These are phyloP conservation scores for Clarireedia monteithiana DNA, from an alignment of 2,329 filamentous ascomycete species.

Conservation along the genomic window DNA sequence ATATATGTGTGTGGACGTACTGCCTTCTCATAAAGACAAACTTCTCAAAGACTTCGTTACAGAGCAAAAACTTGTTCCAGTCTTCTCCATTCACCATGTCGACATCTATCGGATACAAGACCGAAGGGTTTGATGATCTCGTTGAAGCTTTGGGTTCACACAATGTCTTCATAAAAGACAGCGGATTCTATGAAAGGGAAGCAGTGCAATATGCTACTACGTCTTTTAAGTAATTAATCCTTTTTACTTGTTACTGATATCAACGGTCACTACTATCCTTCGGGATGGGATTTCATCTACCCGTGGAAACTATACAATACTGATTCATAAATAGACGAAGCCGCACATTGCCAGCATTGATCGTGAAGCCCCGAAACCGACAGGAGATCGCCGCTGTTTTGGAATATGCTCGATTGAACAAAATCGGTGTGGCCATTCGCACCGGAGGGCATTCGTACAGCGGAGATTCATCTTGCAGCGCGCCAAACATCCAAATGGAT, in stretches of 20 bases:
- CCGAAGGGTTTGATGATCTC: constrained; percentile 26
- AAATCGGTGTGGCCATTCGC: constrained; percentile 37
- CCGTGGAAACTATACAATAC: not conserved
- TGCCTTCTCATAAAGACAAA: not conserved
- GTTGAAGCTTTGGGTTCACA: constrained; percentile 26
- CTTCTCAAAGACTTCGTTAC: not conserved
- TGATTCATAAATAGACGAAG: not conserved
- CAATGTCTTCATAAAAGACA: not conserved
- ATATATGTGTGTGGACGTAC: not conserved
- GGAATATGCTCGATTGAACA: constrained; percentile 34
- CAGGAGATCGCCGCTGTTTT: constrained; percentile 36
- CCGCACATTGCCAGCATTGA: constrained; percentile 30
- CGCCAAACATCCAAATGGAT: constrained; percentile 39
- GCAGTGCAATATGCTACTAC: not conserved
- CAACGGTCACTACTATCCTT: not conserved
- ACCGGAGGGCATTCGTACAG: constrained; percentile 43
- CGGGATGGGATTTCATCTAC: not conserved
- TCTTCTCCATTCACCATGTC: not conserved
- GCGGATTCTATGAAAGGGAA: not conserved
- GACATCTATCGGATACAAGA: not conserved
- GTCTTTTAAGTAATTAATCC: not conserved
- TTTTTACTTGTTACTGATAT: not conserved
- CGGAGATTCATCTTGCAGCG: constrained; percentile 39
- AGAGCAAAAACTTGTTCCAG: not conserved
- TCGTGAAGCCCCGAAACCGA: constrained; percentile 36